Evolutionary conservation across 768 basidiomycete species (phyloP).

Genomic region (Hemileccinum impolitum): DNA sequence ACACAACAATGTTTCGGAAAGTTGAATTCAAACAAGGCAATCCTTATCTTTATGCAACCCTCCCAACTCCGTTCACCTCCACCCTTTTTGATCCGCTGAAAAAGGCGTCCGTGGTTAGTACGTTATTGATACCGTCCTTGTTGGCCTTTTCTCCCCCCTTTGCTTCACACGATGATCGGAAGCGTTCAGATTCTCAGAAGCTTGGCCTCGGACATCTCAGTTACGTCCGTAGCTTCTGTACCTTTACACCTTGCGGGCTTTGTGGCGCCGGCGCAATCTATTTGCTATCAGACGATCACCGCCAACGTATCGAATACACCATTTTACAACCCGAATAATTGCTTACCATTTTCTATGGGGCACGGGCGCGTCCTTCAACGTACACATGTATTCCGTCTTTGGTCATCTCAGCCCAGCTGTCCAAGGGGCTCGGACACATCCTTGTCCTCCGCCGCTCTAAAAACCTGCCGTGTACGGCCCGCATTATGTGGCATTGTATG

Average conservation of each 20-base stretch:
- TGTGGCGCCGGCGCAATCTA: constrained; percentile 26
- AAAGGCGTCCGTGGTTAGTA: constrained; percentile 15
- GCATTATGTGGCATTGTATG: constrained; percentile 17
- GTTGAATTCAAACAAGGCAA: constrained; percentile 8
- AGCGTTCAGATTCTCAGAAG: constrained; percentile 29
- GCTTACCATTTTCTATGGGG: constrained; percentile 14
- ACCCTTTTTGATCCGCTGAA: constrained; percentile 19
- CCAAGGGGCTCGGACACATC: constrained; percentile 15
- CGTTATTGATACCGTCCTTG: constrained; percentile 11
- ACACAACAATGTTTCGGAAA: constrained; percentile 14
- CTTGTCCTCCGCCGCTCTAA: constrained; percentile 22
- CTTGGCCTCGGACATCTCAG: constrained; percentile 31
- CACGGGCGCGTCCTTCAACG: constrained; percentile 15
- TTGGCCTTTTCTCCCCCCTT: constrained; percentile 8
- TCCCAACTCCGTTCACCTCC: constrained; percentile 8
- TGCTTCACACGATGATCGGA: constrained; percentile 25
- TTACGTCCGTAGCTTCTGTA: constrained; percentile 34
- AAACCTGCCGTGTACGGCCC: constrained; percentile 16
- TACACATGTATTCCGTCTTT: constrained; percentile 21
- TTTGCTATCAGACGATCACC: constrained; percentile 23
- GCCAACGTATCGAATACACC: constrained; percentile 12
- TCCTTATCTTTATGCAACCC: constrained; percentile 21
- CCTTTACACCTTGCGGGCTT: constrained; percentile 22
- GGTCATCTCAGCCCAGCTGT: constrained; percentile 13
- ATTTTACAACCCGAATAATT: constrained; percentile 10